Conservation (phyloP, 306 rosid genomes). For the Vigna trinervia region DNA sequence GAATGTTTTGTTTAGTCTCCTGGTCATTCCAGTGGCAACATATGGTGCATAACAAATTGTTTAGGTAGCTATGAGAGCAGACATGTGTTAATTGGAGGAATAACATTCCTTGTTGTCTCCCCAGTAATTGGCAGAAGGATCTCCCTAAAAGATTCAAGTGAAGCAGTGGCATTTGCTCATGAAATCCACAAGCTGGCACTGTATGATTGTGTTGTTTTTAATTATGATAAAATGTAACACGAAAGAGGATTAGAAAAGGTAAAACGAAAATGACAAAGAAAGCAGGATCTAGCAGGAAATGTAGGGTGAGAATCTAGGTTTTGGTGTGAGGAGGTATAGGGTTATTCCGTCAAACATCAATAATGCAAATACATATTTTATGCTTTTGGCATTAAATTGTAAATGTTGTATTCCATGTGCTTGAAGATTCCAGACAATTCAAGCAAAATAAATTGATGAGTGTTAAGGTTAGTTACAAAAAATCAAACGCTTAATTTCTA, state of each 20-base stretch:
- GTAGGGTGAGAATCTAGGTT: constrained; percentile 44
- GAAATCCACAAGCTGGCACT: constrained; percentile 41
- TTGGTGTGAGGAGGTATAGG: constrained; percentile 23
- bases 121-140: constrained; percentile 39
- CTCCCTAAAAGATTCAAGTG: constrained; percentile 18
- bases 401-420: constrained; percentile 36
- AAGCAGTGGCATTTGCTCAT: constrained; percentile 3
- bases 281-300: constrained; percentile 44
- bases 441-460: background rate
- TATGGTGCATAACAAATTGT: constrained; percentile 34
- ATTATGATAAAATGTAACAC: background rate
- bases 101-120: constrained; percentile 41
- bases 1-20: constrained; percentile 38
- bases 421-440: constrained; percentile 11
- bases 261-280: constrained; percentile 37
- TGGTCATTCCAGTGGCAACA: constrained; percentile 27
- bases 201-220: constrained; percentile 44
- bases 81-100: constrained; percentile 8
- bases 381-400: constrained; percentile 8
- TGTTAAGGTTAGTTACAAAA: too few species aligned
- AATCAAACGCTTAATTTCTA: too few species aligned
- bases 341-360: constrained; percentile 21
- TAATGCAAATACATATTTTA: background rate
- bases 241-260: constrained; percentile 5
- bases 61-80: background rate